phyloP scores from a whole-genome alignment of 78 protist genomes.

The Dictyostelium brefeldianum region DNA sequence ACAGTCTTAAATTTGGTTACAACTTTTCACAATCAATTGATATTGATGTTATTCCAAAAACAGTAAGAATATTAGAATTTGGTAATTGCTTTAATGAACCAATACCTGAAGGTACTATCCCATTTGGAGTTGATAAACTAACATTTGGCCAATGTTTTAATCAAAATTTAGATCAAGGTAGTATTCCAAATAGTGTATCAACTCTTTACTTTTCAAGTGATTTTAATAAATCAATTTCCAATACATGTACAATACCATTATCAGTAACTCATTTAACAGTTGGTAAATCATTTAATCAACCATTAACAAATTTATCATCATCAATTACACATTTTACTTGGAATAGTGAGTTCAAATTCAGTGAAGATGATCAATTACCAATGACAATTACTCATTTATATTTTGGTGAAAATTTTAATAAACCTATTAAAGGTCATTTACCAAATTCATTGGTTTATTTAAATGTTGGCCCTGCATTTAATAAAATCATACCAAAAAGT shows the following conservation, averaged over 20 bases:
- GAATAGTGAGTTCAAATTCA: constrained; percentile 1
- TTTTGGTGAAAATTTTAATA: background rate
- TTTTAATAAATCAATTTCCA: background rate
- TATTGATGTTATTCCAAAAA: background rate
- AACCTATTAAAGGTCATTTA: constrained; percentile 8
- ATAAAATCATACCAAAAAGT: background rate
- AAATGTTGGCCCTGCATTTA: background rate
- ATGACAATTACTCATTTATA: background rate
- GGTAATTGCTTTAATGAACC: background rate
- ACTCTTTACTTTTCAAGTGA: background rate
- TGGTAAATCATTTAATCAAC: background rate
- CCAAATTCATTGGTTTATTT: background rate
- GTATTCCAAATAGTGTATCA: background rate
- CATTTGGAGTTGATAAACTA: background rate
- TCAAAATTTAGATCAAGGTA: background rate
- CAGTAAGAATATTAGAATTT: background rate
- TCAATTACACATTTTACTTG: background rate
- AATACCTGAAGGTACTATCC: background rate
- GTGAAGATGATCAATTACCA: background rate
- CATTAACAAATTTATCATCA: background rate
- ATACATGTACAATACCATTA: background rate
- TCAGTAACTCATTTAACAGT: background rate
- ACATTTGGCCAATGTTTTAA: constrained; percentile 2
- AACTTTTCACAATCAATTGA: background rate
- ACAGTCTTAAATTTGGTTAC: background rate